Evolutionary conservation across 441 rosid species (phyloP).

Genomic region (Populus hybrid): DNA sequence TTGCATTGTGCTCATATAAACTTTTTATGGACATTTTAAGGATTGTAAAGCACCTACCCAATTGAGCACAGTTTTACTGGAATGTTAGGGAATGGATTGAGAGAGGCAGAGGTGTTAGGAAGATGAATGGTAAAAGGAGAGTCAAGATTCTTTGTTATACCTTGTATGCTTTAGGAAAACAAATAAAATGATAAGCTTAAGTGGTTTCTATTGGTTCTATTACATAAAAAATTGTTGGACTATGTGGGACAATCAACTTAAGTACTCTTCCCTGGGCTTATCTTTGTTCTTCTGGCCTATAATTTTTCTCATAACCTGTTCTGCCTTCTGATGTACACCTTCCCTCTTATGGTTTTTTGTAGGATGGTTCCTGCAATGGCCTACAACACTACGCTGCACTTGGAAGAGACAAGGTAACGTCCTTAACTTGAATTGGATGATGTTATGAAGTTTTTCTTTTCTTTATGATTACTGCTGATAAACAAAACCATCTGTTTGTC

Average conservation of each 20-base stretch:
- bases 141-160: too few relatives aligned
- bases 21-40: too few relatives aligned
- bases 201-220: background rate
- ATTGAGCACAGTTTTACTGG: too few relatives aligned
- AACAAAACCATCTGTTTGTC: background rate
- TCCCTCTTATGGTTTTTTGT: constrained; percentile 24
- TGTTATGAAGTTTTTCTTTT: constrained; percentile 2
- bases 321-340: constrained; percentile 3
- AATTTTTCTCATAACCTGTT: background rate
- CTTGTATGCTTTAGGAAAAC: too few relatives aligned
- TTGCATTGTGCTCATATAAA: constrained; percentile 4
- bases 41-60: too few relatives aligned
- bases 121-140: too few relatives aligned
- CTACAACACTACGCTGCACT: constrained; percentile 99
- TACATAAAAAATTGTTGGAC: too few relatives aligned
- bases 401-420: constrained; percentile 90
- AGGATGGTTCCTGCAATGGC: constrained; percentile 99
- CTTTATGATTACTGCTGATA: background rate
- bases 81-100: background rate
- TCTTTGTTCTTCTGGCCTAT: background rate
- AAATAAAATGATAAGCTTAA: background rate
- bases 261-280: background rate
- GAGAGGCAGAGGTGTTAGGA: too few relatives aligned
- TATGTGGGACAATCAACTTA: too few relatives aligned
- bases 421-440: constrained; percentile 12